Evolutionary conservation across 768 basidiomycete genomes (phyloP), one percentile per base, ranked within the genome.

Genomic region (Suillus fuscotomentosus): DNA sequence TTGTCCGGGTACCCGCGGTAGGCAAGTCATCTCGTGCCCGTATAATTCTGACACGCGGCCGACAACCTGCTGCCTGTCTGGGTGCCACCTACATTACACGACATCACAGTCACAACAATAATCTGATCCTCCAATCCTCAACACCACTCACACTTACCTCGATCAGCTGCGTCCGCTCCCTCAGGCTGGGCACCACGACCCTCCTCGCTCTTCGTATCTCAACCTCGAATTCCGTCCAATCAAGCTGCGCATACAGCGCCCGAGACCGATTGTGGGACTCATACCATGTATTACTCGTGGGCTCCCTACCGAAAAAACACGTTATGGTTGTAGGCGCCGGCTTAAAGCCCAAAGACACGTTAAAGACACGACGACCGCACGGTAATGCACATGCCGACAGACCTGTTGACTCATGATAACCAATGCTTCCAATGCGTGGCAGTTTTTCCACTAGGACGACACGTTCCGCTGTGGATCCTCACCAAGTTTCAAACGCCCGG

Each of bases 201-300:
- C 50, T 77, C 53, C 47, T 70, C 11, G 74, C 75, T 27, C 53
- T 76, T 39, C 66, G 67, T 41, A 77, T 74, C 34, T 69, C 66
- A 17, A 69, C 72, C 47, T 65, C 66, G 31, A 36, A 62, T 56
- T 70, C 69, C 10, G 22, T 17, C 17, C 51, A 24, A 31, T 65
- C 66, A 47, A 31, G 34, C n/a, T 66, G 66, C 53, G 20, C 63
- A 53, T 48, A 56, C 48, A 47, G 48, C 15, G 65, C 31, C 38
- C 56, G 59, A 55, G 55, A n/a, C 36, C 59, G 60, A 43, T 50
- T 64, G 54, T 51, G 66, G 64, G 63, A 59, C 42, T 56, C 63
- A 42, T 72, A 31, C 65, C 31, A 62, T 63, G 47, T 65, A 66
- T 50, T 50, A 66, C 50, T 57, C 39, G 24, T 63, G 67, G 39